Evolutionary conservation across 768 basidiomycete species (phyloP).

Genomic region (Vararia minispora): DNA sequence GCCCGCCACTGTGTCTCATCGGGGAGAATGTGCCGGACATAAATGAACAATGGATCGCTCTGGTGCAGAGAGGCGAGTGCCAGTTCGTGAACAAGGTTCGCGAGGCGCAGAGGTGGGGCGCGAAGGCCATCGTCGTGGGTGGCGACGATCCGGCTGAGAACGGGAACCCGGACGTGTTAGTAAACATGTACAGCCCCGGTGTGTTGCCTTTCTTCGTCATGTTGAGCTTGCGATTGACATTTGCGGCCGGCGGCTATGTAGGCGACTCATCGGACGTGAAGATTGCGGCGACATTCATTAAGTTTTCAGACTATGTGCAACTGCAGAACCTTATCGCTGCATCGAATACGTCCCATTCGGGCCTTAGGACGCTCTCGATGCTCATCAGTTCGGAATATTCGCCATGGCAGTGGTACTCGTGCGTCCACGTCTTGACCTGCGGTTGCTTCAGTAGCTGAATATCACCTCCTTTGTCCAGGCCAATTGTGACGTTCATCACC

Average conservation of each 20-base stretch:
- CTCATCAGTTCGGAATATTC: constrained; percentile 71
- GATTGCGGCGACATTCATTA: constrained; percentile 85
- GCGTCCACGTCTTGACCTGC: constrained; percentile 19
- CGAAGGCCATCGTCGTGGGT: constrained; percentile 86
- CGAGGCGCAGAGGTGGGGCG: constrained; percentile 47
- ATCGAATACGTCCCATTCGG: constrained; percentile 74
- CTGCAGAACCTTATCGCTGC: constrained; percentile 57
- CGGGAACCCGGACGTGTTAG: constrained; percentile 63
- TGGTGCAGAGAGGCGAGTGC: constrained; percentile 83
- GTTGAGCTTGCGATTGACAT: constrained; percentile 8
- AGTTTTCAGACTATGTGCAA: constrained; percentile 65
- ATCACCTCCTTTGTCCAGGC: constrained; percentile 30
- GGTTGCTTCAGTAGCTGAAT: constrained; percentile 1
- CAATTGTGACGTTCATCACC: constrained; percentile 76
- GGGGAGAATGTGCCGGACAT: constrained; percentile 46
- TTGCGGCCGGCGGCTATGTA: too few species aligned
- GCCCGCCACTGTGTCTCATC: constrained; percentile 52
- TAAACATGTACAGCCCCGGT: constrained; percentile 94
- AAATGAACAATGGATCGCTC: constrained; percentile 77
- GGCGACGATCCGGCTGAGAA: constrained; percentile 58
- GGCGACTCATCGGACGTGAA: constrained; percentile 78
- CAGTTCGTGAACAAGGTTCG: constrained; percentile 81
- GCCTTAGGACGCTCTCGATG: constrained; percentile 62
- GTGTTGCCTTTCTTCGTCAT: constrained; percentile 14
- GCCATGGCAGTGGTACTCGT: constrained; percentile 93